Evolutionary conservation across 2,329 filamentous ascomycete species (phyloP).

Genomic region (Dactylellina drechsleri): DNA sequence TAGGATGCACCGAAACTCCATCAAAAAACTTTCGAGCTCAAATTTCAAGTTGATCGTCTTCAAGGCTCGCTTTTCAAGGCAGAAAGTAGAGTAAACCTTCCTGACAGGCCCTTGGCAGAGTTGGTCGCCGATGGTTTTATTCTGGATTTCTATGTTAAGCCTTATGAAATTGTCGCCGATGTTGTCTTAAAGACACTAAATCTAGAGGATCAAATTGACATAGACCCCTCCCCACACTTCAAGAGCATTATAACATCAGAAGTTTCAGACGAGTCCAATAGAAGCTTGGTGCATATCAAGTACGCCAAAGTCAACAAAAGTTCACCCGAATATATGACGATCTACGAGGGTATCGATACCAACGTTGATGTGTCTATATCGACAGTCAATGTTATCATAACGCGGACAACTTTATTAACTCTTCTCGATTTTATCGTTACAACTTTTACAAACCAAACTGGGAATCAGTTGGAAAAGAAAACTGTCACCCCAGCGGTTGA

Average conservation of each 20-base stretch:
- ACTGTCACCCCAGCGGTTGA: constrained; percentile 60
- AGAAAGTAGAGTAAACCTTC: constrained; percentile 78
- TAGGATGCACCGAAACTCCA: constrained; percentile 72
- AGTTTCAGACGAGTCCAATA: constrained; percentile 69
- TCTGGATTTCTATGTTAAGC: constrained; percentile 85
- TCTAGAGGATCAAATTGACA: constrained; percentile 92
- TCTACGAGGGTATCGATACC: constrained; percentile 91
- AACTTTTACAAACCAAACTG: constrained; percentile 79
- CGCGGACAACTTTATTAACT: constrained; percentile 88
- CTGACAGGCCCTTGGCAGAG: constrained; percentile 88
- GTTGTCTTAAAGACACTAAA: constrained; percentile 86
- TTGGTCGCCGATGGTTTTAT: constrained; percentile 89
- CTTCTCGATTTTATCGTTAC: constrained; percentile 91
- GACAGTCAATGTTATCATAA: constrained; percentile 95
- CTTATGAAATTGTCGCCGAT: constrained; percentile 92
- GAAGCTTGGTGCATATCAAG: constrained; percentile 79
- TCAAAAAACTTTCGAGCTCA: constrained; percentile 93
- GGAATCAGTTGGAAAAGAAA: constrained; percentile 63
- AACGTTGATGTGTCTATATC: constrained; percentile 92
- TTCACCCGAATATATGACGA: constrained; percentile 90
- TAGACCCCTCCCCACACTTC: constrained; percentile 87
- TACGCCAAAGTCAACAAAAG: constrained; percentile 88
- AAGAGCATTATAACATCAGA: constrained; percentile 98
- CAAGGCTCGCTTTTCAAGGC: constrained; percentile 92
- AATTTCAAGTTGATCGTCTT: constrained; percentile 92